Evolutionary conservation across 169 alveolate species (phyloP), one percentile per base, ranked within the genome.

Genomic region (Cyclospora cayetanensis): DNA sequence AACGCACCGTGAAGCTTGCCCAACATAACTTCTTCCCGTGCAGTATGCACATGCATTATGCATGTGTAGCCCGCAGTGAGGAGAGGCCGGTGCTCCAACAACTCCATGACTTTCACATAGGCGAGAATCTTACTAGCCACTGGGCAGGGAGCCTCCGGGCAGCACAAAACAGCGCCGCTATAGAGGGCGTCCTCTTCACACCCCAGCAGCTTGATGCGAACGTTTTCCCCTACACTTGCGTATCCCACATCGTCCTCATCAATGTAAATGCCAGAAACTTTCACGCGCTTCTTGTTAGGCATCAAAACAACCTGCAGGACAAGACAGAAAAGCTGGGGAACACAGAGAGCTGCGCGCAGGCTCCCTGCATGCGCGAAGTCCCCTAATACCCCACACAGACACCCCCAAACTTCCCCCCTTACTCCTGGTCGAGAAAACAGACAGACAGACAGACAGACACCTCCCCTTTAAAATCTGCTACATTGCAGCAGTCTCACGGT

Each of bases 81-180:
- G 55, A 98, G 93, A 11, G 98, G 99, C 66, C 98, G 95, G 90
- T 97, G 98, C 74, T 97, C 99, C 43, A 97, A 97, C 46, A 98
- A 93, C 92, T 98, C 99, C 20, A 98, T 95, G 50, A 98, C 93
- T 20, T 95, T 96, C 29, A 98, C 93, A 86, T 97, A 96, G 22
- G 99, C 99, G 63, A 96, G 91, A 91, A 98, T 97, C 92, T 96
- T 97, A 46, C 95, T 86, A 63, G 97, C 98, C 9, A 97, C 98
- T 15, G 22, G 55, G 91, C 99, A 97, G 50, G 98, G 98, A 80
- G 94, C 91, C 50, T 97, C 96, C 79, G 96, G 95, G 88, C 97
- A 95, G 65, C 99, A 98, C 90, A 99, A 94, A 79, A 98, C 98
- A 93, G 95, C 97, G n/a, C 99, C 99, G 96, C 98, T 97, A 86